Conservation (phyloP, 2,329 filamentous ascomycete species). For the Mycogone perniciosa region DNA sequence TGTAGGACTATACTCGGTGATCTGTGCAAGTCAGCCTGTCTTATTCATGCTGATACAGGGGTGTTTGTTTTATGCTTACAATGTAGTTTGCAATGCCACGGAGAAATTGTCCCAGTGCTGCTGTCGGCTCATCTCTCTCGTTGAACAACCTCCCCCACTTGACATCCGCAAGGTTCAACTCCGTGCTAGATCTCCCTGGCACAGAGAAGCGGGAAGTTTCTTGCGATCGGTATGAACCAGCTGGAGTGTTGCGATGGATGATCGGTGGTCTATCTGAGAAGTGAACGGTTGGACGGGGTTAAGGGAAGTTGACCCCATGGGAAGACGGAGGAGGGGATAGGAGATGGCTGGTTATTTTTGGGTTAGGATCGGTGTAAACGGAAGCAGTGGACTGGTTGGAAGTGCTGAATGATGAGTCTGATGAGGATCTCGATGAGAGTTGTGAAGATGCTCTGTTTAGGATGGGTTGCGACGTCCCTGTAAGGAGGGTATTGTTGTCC, state of each 20-base stretch:
- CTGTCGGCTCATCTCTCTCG: slow-evolving; percentile 57
- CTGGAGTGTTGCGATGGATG: slow-evolving; percentile 9
- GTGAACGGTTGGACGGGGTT: slow-evolving; percentile 23
- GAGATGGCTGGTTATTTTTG: background rate
- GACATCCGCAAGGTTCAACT: slow-evolving; percentile 45
- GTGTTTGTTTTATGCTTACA: slow-evolving; percentile 38
- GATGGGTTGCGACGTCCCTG: background rate
- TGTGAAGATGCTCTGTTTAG: slow-evolving; percentile 1
- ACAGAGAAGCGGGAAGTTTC: no score
- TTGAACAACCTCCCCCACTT: slow-evolving; percentile 76
- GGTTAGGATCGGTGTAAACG: background rate
- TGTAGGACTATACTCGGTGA: slow-evolving; percentile 25
- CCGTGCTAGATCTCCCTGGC: background rate
- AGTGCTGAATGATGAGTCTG: background rate
- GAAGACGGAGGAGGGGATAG: background rate
- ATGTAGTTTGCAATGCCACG: slow-evolving; percentile 68
- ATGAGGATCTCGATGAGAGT: background rate
- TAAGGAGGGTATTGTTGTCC: background rate
- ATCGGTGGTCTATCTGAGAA: slow-evolving; percentile 25
- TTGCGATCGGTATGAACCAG: no score
- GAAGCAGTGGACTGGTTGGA: background rate
- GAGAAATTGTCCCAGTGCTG: slow-evolving; percentile 63
- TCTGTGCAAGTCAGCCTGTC: slow-evolving; percentile 18
- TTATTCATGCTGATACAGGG: background rate
- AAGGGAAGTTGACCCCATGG: background rate